These are phyloP conservation scores for Fusarium sp. DNA, from an alignment of 2,329 filamentous ascomycete species.

Conservation along the genomic window DNA sequence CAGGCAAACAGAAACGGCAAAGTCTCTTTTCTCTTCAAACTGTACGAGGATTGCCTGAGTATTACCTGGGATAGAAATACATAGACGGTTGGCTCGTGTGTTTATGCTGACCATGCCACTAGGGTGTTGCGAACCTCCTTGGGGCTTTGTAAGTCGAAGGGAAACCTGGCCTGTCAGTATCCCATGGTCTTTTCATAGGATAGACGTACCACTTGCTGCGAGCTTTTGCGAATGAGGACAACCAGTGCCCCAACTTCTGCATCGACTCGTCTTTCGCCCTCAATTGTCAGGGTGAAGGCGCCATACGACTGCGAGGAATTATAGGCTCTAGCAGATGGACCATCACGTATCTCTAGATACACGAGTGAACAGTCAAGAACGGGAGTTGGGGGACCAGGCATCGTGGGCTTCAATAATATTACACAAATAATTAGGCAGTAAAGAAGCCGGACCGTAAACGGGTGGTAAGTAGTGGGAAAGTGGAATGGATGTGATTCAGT, in stretches of 20 bases:
- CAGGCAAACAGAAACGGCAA: slow-evolving; percentile 50
- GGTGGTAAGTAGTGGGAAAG: not conserved
- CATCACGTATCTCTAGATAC: slow-evolving; percentile 49
- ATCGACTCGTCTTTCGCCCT: slow-evolving; percentile 40
- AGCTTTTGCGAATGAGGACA: slow-evolving; percentile 46
- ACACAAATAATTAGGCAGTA: not conserved
- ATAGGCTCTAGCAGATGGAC: slow-evolving; percentile 36
- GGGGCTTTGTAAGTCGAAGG: slow-evolving; percentile 48
- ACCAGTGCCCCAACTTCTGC: slow-evolving; percentile 39
- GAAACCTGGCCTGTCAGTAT: slow-evolving; percentile 45
- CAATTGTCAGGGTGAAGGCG: slow-evolving; percentile 48
- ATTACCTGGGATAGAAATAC: slow-evolving; percentile 45
- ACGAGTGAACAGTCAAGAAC: slow-evolving; percentile 49
- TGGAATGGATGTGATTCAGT: not conserved
- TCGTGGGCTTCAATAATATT: slow-evolving; percentile 8
- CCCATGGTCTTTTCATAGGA: not conserved
- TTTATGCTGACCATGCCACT: slow-evolving; percentile 43
- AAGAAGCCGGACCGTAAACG: not conserved
- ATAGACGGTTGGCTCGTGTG: slow-evolving; percentile 37
- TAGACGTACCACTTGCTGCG: slow-evolving; percentile 44
- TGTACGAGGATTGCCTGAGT: slow-evolving; percentile 44
- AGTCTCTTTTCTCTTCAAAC: slow-evolving; percentile 52
- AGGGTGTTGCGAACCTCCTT: slow-evolving; percentile 14
- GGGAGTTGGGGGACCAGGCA: slow-evolving; percentile 49
- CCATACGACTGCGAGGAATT: slow-evolving; percentile 36